phyloP scores from a whole-genome alignment of 1,139 yeast genomes.

The Saccharomyces hybrid region DNA sequence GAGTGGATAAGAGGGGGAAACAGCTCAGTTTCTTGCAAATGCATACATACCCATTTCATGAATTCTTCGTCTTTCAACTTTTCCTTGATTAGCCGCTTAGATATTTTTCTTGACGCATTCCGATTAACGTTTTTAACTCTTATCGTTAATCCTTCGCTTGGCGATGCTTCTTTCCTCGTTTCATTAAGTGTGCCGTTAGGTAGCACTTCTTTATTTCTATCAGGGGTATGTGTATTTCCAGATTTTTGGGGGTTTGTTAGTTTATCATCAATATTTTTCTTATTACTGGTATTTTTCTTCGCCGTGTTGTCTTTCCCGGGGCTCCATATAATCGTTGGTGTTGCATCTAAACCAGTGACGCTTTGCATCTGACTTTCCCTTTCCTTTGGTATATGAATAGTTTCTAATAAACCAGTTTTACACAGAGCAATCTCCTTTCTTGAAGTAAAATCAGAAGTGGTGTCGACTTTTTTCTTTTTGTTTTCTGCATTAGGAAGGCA shows the following conservation, averaged over 20 bases:
- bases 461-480: not conserved
- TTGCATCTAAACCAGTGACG: not conserved
- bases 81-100: slow-evolving; percentile 16
- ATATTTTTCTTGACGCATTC: slow-evolving; percentile 9
- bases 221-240: not conserved
- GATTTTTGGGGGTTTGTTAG: not conserved
- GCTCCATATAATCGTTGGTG: not conserved
- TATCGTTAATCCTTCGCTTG: not conserved
- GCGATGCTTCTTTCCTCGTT: not conserved
- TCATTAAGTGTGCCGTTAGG: not conserved
- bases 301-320: not conserved
- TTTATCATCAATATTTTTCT: not conserved
- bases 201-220: not conserved
- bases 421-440: not conserved
- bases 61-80: slow-evolving; percentile 24
- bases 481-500: not conserved
- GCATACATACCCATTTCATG: slow-evolving; percentile 25
- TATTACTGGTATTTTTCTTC: not conserved
- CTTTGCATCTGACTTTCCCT: not conserved
- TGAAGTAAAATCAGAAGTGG: not conserved
- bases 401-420: not conserved
- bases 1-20: no score
- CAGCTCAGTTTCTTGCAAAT: not conserved
- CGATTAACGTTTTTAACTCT: not conserved
- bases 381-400: not conserved